Conservation (phyloP, 805 yeast species). For the Ogataea philodendri region DNA sequence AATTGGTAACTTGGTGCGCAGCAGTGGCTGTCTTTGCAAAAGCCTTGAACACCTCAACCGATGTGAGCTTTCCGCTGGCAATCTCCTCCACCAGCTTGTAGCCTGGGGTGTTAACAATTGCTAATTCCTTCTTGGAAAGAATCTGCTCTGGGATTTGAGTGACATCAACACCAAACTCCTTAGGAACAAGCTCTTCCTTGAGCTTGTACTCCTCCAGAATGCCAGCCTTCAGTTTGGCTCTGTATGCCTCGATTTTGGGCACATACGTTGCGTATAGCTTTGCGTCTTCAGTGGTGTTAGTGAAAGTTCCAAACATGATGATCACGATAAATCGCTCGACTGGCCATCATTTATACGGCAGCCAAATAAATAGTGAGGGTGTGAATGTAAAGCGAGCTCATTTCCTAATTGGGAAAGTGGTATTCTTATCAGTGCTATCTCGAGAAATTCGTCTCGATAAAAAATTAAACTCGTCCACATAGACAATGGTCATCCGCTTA, state of each 20-base stretch:
- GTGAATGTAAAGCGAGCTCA: too few species aligned
- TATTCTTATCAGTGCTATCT: too few species aligned
- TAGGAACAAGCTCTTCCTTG: slow-evolving; percentile 22
- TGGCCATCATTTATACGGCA: not conserved
- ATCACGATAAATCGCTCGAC: not conserved
- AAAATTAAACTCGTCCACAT: too few species aligned
- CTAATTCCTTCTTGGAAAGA: slow-evolving; percentile 37
- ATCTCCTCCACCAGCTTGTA: slow-evolving; percentile 34
- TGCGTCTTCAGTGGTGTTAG: slow-evolving; percentile 23
- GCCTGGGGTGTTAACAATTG: slow-evolving; percentile 42
- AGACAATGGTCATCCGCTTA: too few species aligned
- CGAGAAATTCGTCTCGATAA: too few species aligned
- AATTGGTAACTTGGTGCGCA: slow-evolving; percentile 49
- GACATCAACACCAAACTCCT: slow-evolving; percentile 25
- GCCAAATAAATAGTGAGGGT: too few species aligned
- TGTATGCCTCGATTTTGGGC: slow-evolving; percentile 36
- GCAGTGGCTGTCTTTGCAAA: slow-evolving; percentile 47
- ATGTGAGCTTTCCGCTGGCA: slow-evolving; percentile 38
- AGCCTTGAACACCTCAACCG: slow-evolving; percentile 46
- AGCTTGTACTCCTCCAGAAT: slow-evolving; percentile 29
- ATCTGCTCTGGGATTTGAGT: slow-evolving; percentile 31
- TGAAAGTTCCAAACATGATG: slow-evolving; percentile 14
- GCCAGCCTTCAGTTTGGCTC: slow-evolving; percentile 26
- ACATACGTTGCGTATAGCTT: slow-evolving; percentile 26
- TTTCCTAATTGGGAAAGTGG: too few species aligned